Evolutionary conservation across 768 basidiomycete genomes (phyloP), one percentile per base, ranked within the genome.

Genomic region (Calocera cornea): DNA sequence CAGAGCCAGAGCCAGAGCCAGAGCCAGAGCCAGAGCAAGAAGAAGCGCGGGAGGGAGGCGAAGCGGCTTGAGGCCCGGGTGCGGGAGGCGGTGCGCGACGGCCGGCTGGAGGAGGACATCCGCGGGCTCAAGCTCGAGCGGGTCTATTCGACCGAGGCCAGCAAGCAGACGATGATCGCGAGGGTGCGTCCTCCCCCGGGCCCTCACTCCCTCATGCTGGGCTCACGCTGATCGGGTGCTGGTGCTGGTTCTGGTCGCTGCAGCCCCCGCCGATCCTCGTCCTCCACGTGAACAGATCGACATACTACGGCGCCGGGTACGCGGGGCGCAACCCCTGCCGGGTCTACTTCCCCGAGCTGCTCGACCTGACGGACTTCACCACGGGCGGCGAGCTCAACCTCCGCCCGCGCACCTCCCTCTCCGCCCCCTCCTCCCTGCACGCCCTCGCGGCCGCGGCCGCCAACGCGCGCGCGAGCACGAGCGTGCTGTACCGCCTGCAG

Each of bases 101-200:
- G 87, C 0, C 79, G 89, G 31, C 86, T 94, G 19, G 90, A 95
- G 76, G 89, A 92, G 67, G 90, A 93, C 65, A 76, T 94, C 65
- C 87, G 87, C 71, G 92, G 88, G 31, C 80, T 95, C 67, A 84
- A 84, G 71, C 79, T 95, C 71, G 91, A 94, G 77, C 87, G 85
- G 73, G 86, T 89, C 1, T 76, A 85, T 54, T 88, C 88, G 71
- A 80, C 81, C 65, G 84, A 86, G 22, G 91, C 88, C 5, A 92
- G 89, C 22, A 93, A 92, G 75, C 90, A 91, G 75, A 87, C 89
- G n/a, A 92, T 95, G 87, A 83, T 93, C 69, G 93, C 92, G 33
- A 80, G 93, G 75, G 92, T 90, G 74, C 72, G 87, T 79, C 34
- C 34, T 29, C 38, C 10, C n/a, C 67, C n/a, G n/a, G n/a, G n/a